Base-by-base conservation (phyloP, 305 asterid species). In the Fraxinus baroniana region DNA sequence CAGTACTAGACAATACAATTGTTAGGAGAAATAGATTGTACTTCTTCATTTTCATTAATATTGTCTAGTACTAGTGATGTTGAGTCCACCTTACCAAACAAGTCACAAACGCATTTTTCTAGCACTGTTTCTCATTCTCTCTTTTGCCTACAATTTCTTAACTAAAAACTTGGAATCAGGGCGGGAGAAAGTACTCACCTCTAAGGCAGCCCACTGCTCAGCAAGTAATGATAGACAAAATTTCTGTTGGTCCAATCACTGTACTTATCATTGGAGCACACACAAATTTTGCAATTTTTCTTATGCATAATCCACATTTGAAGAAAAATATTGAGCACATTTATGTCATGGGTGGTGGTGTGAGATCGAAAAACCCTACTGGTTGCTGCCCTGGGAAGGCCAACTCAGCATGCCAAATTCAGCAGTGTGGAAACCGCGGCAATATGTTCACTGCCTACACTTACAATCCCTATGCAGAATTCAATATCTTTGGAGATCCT, bases 291-390 rank as follows among this genome's bases (percentile, higher is more conserved):
- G 98, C 90, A 4, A 78, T 91, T 46, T 93, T 95, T 74, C 88
- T 95, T 3, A 87, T 93, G 94, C 88, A 79, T 8, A 92, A 94
- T 85, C 98, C 97, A 36, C 89, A 91, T 86, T 79, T 93, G 87
- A 95, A 91, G 92, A 90, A 86, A 52, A 91, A 94, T 57, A 78
- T 95, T 26, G 66, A 90, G 81, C 98, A 93, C 60, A 87, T 95
- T 70, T 95, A 93, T 84, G 80, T 92, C 37, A 90, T 94, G 98
- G 98, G 98, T 2, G 98, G 98, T 72, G 94, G 91, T 32, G 91
- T 95, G 79, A 86, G 93, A 82, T 88, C 98, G 24, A 79, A 68
- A 75, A 92, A 93, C 80, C 95, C 95, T 15, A 91, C 95, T 1
- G 97, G 94, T 26, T 92, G 97, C 81, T 91, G 94, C 70, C 94